Percentiles rank a stretch among this genome's conserved stretches.
Evolutionary conservation across 805 yeast species (phyloP).

Genomic region (Candida yuanshanica): DNA sequence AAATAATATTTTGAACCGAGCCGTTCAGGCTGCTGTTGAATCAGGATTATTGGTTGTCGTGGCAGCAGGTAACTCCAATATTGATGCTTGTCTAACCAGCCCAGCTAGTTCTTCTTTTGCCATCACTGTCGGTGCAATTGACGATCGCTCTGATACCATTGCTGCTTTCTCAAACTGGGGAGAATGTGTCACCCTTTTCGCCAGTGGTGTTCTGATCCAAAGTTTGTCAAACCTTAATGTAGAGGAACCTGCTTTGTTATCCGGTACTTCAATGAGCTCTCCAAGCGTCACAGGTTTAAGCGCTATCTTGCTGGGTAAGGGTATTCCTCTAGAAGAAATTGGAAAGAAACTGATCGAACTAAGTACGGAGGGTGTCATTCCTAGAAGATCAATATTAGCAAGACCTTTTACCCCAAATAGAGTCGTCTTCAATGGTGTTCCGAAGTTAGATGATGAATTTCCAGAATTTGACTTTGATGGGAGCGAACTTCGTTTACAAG

Average conservation of each 20-base stretch:
- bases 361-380: constrained; percentile 44
- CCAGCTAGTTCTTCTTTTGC: constrained; percentile 77
- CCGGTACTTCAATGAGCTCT: constrained; percentile 82
- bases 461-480: constrained; percentile 13
- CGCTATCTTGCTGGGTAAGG: constrained; percentile 49
- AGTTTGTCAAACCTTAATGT: constrained; percentile 40
- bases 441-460: constrained; percentile 26
- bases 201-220: constrained; percentile 68
- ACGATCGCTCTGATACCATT: constrained; percentile 61
- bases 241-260: constrained; percentile 28
- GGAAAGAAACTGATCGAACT: constrained; percentile 36
- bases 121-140: constrained; percentile 84
- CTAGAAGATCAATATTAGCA: constrained; percentile 39
- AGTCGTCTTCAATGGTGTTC: constrained; percentile 37
- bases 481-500: background rate
- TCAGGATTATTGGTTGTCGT: constrained; percentile 68
- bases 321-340: constrained; percentile 38
- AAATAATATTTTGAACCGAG: constrained; percentile 63
- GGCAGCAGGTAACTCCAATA: constrained; percentile 83
- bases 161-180: constrained; percentile 93
- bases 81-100: constrained; percentile 76
- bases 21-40: constrained; percentile 67
- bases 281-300: constrained; percentile 68
- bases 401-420: constrained; percentile 57
- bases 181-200: constrained; percentile 78